Percentiles rank a stretch among this genome's conserved stretches.
Evolutionary conservation across 768 basidiomycete genomes (phyloP).

Genomic region (Agrocybe chaxingu): DNA sequence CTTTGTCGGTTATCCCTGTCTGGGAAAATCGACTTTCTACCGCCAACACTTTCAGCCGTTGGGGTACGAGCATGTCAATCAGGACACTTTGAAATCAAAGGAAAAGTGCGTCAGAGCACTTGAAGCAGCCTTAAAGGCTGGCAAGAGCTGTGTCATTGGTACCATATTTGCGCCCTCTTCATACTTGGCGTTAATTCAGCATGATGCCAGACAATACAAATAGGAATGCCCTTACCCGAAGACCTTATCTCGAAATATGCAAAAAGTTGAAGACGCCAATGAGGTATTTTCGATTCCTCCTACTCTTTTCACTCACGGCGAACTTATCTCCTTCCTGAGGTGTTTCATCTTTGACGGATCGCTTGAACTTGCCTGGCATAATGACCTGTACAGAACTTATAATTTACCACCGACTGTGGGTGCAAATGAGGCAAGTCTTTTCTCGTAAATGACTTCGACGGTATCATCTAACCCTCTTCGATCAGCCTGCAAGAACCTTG

Average conservation of each 20-base stretch:
- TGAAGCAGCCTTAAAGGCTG: conserved; percentile 47
- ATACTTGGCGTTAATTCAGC: background rate
- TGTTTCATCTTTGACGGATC: conserved; percentile 77
- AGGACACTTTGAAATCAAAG: conserved; percentile 76
- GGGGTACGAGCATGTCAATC: conserved; percentile 83
- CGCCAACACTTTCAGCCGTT: conserved; percentile 58
- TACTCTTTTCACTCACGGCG: background rate
- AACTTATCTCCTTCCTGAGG: conserved; percentile 28
- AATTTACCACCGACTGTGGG: conserved; percentile 47
- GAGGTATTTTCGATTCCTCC: conserved; percentile 39
- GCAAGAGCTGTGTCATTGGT: conserved; percentile 79
- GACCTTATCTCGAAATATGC: conserved; percentile 68
- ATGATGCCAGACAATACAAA: conserved; percentile 82
- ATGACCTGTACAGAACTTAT: conserved; percentile 85
- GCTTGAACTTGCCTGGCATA: conserved; percentile 87
- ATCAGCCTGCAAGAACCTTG: conserved; percentile 45
- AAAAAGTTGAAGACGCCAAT: conserved; percentile 48
- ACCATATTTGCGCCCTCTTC: conserved; percentile 17
- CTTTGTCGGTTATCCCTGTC: conserved; percentile 50
- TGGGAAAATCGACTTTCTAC: conserved; percentile 86
- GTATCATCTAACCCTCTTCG: background rate
- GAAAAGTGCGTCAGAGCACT: conserved; percentile 71
- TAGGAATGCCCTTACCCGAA: conserved; percentile 65
- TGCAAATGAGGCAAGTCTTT: conserved; percentile 35
- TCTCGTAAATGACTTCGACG: background rate